A percentile compares a stretch with the other conserved stretches of the same genome.
Conservation (phyloP, 495 filamentous ascomycete genomes). For the Neurospora tetraspora region DNA sequence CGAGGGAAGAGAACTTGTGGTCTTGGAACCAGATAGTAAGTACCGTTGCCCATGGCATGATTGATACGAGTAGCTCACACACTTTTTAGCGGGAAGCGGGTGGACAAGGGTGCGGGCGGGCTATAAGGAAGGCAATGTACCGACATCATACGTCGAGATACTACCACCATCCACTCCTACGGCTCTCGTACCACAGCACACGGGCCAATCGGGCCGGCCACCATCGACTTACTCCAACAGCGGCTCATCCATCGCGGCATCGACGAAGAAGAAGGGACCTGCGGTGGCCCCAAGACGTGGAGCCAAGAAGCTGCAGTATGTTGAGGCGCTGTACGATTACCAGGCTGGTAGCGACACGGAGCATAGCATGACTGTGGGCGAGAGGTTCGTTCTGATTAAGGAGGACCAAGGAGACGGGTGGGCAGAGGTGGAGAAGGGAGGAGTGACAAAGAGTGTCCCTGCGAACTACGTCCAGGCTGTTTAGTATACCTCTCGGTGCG, state of each 20-base stretch:
- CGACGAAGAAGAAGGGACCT: conserved; percentile 79
- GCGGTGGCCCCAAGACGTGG: conserved; percentile 86
- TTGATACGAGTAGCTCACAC: conserved; percentile 1
- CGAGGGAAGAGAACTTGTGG: conserved; percentile 62
- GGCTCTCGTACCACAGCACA: conserved; percentile 40
- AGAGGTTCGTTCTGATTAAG: conserved; percentile 79
- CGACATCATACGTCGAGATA: conserved; percentile 59
- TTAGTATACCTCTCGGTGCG: conserved; percentile 15
- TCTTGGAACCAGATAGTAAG: conserved; percentile 87
- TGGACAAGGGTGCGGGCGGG: conserved; percentile 76
- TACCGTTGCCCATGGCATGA: conserved; percentile 2
- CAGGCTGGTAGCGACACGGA: conserved; percentile 75
- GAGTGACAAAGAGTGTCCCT: conserved; percentile 84
- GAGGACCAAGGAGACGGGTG: conserved; percentile 86
- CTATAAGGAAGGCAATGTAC: conserved; percentile 70
- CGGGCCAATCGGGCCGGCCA: conserved; percentile 42
- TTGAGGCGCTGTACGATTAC: conserved; percentile 90
- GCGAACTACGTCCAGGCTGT: conserved; percentile 85
- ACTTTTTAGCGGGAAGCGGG: conserved; percentile 67
- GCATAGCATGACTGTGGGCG: conserved; percentile 82
- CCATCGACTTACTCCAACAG: conserved; percentile 72
- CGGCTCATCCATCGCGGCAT: conserved; percentile 50
- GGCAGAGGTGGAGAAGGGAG: conserved; percentile 89
- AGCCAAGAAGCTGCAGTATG: conserved; percentile 91
- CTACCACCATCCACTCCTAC: conserved; percentile 39